Conservation (phyloP, 768 basidiomycete genomes). For the Suillus luteus region DNA sequence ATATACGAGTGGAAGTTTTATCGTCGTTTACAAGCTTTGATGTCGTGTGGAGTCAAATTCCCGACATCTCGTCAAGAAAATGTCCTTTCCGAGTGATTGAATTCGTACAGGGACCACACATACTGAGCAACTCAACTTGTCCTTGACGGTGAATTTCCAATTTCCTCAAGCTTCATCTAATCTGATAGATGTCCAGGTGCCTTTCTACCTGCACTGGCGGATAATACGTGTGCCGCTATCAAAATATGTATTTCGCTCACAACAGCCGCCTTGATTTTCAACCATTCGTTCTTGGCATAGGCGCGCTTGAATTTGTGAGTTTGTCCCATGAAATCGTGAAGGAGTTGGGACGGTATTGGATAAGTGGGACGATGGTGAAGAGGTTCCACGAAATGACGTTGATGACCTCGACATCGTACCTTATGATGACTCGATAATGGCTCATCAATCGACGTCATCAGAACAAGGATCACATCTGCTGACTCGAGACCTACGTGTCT, state of each 20-base stretch:
- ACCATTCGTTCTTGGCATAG: slow-evolving; percentile 24
- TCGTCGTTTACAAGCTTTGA: neutral
- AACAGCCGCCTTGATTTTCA: slow-evolving; percentile 26
- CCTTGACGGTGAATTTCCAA: neutral
- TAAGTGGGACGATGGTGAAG: neutral
- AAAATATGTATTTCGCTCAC: slow-evolving; percentile 21
- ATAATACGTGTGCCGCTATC: slow-evolving; percentile 26
- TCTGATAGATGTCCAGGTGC: neutral
- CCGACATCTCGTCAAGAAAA: no score
- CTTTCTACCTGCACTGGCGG: slow-evolving; percentile 12
- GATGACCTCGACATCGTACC: neutral
- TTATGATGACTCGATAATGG: no score
- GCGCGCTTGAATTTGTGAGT: slow-evolving; percentile 14
- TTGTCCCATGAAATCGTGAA: neutral
- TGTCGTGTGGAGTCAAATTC: no score
- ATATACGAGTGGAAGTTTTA: neutral
- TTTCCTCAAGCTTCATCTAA: neutral
- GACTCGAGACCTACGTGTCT: no score
- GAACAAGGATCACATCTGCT: no score
- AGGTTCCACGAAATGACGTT: neutral
- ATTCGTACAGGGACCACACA: neutral
- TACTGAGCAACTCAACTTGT: neutral
- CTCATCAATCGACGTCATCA: no score
- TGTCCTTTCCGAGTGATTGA: neutral
- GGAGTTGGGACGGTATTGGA: neutral